Base-by-base conservation (phyloP, 2,329 filamentous ascomycete species). In the Penicillium sp. region DNA sequence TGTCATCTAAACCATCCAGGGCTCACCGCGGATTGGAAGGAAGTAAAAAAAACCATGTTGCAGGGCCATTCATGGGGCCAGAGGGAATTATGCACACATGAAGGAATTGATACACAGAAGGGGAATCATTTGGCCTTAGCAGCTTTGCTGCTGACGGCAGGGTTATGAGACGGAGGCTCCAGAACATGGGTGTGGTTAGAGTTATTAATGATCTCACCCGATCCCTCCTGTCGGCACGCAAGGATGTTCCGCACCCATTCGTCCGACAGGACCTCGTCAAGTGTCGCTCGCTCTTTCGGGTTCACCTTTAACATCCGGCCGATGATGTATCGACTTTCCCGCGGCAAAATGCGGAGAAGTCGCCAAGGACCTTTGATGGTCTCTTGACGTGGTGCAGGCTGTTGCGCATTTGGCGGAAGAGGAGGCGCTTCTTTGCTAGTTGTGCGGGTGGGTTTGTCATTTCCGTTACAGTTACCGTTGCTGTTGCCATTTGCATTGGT, bases 351-450 rank as follows among this genome's bases (percentile, higher is more conserved):
- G 28, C 93, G 81, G 19, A 98, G 72, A 29, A 98, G 78, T 32
- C 93, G 80, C 86, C 91, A 94, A 2, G 93, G 93, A 0, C 93
- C 93, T 58, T 89, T 87, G 54, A 98, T 94, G 0, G 88, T 80
- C 61, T 90, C 85, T 57, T 81, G 84, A 11, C 63, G 59, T 38
- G 65, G 65, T 13, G 54, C 57, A 20, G 57, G 51, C 17, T 45
- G 34, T 31, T 53, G 54, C 4, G 63, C 46, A 8, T 50, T 51
- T 1, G 57, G 43, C 7, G 61, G 62, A 19, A 65, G 56, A 7
- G 64, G 63, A 11, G 64, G 63, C 16, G 64, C 63, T 36, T 67
- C 63, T 39, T 67, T 67, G 55, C 64, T 67, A 19, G 64, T 67
- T 2, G 64, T 67, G 19, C 61, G 57, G 1, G 54, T 57, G 9